Evolutionary conservation across 352 stramenopile genomes (phyloP), one percentile per base, ranked within the genome.

Genomic region (Phytophthora pluvialis): DNA sequence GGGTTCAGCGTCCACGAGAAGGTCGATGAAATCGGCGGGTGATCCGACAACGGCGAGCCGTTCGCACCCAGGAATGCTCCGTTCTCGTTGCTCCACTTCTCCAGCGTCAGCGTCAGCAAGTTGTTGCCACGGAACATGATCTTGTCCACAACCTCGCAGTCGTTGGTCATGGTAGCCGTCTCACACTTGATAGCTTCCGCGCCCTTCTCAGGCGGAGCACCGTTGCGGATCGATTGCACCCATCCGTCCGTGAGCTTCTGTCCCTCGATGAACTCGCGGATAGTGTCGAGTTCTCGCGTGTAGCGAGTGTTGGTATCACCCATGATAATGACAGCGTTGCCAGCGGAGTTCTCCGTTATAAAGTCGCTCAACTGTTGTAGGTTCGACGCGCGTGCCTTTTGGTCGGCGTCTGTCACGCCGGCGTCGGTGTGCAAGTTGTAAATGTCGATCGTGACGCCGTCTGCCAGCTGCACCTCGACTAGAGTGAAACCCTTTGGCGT

Each of bases 301-400:
- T 83, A 87, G 29, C 74, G 69, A 12, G 77, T 84, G 64, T 84
- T 84, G 40, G 75, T 87, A 50, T 87, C 78, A n/a, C 78, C 75
- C 68, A 87, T 83, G 36, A 87, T 65, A 29, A 87, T 60, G 1
- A 84, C 70, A 1, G 75, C 70, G 40, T 82, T 72, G 46, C 78
- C 73, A 43, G 72, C 77, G 2, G 75, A 87, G 48, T 83, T 77
- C 10, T 65, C 57, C 2, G 57, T 49, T 15, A 82, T 79, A 52
- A 75, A 84, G 10, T 78, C 78, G 6, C 70, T 68, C 33, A 87
- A 12, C 47, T 87, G 78, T 38, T 80, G 51, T 28, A 87, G 43
- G 57, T 87, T 87, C 2, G 70, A 60, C 1, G 55, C 49, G 7
- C 75, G 73, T 1, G 75, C 73, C 12, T 59, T 70, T 18, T 74